Base-by-base conservation (phyloP, 192 early-diverging fungal genomes). In the Mortierella claussenii region DNA sequence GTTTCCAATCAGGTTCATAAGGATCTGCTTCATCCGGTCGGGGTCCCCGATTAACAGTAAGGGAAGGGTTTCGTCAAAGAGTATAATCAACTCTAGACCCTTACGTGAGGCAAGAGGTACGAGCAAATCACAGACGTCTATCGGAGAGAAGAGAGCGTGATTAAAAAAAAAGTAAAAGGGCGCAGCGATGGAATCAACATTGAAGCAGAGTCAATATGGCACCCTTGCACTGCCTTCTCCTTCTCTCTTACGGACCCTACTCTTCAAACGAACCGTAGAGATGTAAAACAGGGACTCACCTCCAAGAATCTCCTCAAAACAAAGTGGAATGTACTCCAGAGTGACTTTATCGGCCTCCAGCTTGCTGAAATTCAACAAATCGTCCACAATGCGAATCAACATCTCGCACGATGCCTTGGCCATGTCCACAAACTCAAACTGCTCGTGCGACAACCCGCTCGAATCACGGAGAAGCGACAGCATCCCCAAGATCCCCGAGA, bases 1-100 rank as follows among this genome's bases (percentile, higher is more conserved):
- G 62, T 94, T 94, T 32, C 88, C 88, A 3, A 90, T 83, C 30
- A 94, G 68, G 54, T 94, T 94, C 46, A 89, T 91, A 24, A 94
- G 47, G 18, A 92, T 81, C 75, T 94, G 92, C 31, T 88, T 81
- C 28, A 92, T 60, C 12, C 92, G 80, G 42, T 89, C 80, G 1
- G 85, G 85, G 60, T 94, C 92, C 26, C 88, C 88, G 36, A 92
- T 86, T 8, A 92, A 66, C 40, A 81, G 64, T 37, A 85, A 59
- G 0, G 89, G 86, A 0, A 94, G 76, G 13, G 81, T 76, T 0
- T 82, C 70, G 31, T 90, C 88, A 42, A 91, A 80, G 15, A 80
- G 69, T 33, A 85, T 83, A 9, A 81, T 80, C 1, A 92, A 60
- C 17, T 81, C 62, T 30, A 94, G 67, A 1, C 86, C 80, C 81